Conservation (phyloP, 2,329 filamentous ascomycete genomes). For the Penicillium sp. region DNA sequence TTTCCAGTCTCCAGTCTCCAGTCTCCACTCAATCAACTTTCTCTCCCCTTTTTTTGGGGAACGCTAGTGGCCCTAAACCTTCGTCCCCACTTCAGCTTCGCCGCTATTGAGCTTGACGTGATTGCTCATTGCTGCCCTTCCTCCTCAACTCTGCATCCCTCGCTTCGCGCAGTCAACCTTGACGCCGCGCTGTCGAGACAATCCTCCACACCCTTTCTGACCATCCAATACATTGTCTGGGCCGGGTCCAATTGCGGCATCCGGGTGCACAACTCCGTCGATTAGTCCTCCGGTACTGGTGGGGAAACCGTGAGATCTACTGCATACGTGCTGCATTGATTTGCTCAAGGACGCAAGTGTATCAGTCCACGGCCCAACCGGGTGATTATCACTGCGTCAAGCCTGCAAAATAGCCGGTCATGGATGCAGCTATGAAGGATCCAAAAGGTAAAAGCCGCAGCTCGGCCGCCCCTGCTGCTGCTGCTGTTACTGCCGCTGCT, state of each 20-base stretch:
- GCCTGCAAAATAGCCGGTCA: constrained; percentile 26
- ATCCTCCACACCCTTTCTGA: constrained; percentile 8
- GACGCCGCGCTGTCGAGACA: neutral
- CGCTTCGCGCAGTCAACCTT: constrained; percentile 20
- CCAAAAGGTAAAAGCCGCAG: constrained; percentile 29
- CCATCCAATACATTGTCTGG: constrained; percentile 22
- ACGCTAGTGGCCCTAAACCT: constrained; percentile 7
- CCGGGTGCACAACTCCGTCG: constrained; percentile 6
- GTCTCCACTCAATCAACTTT: neutral
- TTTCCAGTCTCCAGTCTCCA: too few species aligned
- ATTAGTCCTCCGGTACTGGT: constrained; percentile 24
- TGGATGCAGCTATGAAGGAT: constrained; percentile 30
- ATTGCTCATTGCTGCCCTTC: constrained; percentile 10
- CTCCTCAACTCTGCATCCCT: constrained; percentile 21
- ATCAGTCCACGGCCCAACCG: constrained; percentile 20
- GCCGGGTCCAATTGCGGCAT: constrained; percentile 15
- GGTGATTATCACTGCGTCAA: constrained; percentile 30
- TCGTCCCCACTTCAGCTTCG: constrained; percentile 19
- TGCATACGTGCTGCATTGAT: constrained; percentile 16
- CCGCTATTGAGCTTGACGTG: constrained; percentile 5
- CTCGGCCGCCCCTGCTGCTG: constrained; percentile 27
- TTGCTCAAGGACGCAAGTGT: constrained; percentile 17
- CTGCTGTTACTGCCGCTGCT: constrained; percentile 5
- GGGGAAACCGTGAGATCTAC: constrained; percentile 12
- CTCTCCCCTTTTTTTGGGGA: neutral